Conservation (phyloP, 768 basidiomycete genomes). For the Austroboletus eburneus region DNA sequence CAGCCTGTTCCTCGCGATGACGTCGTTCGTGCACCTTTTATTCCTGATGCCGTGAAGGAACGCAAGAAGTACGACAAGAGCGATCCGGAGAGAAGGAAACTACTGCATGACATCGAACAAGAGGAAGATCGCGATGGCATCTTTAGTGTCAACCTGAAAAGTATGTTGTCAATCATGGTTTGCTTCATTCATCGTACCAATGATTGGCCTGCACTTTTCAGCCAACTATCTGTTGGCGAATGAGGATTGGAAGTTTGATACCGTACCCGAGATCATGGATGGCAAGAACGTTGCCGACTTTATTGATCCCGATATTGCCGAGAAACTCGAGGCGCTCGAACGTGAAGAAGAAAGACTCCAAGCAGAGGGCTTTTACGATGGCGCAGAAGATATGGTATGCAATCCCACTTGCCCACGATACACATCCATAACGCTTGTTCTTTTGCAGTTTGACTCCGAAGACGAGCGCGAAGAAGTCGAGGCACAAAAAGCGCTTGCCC, state of each 20-base stretch:
- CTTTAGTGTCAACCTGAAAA: constrained; percentile 85
- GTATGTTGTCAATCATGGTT: constrained; percentile 39
- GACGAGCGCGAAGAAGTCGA: constrained; percentile 77
- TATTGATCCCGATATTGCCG: constrained; percentile 94
- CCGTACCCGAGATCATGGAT: constrained; percentile 97
- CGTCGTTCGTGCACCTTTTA: constrained; percentile 80
- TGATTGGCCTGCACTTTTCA: constrained; percentile 32
- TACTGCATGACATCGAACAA: constrained; percentile 79
- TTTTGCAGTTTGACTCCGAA: constrained; percentile 49
- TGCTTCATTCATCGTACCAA: neutral
- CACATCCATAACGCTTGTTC: neutral
- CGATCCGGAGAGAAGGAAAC: constrained; percentile 69
- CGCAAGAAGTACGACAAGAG: constrained; percentile 82
- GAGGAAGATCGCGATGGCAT: constrained; percentile 90
- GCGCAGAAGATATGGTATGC: constrained; percentile 79
- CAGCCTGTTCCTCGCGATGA: constrained; percentile 89
- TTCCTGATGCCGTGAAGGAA: constrained; percentile 78
- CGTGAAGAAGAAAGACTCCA: constrained; percentile 93
- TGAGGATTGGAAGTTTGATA: constrained; percentile 92
- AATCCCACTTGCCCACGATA: neutral
- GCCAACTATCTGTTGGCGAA: constrained; percentile 89
- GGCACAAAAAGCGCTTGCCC: constrained; percentile 51
- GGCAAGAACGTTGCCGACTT: constrained; percentile 99
- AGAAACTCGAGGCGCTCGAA: constrained; percentile 95
- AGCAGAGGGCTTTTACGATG: constrained; percentile 93